Conservation (phyloP, 352 stramenopile genomes). For the Blastocystis sp. region DNA sequence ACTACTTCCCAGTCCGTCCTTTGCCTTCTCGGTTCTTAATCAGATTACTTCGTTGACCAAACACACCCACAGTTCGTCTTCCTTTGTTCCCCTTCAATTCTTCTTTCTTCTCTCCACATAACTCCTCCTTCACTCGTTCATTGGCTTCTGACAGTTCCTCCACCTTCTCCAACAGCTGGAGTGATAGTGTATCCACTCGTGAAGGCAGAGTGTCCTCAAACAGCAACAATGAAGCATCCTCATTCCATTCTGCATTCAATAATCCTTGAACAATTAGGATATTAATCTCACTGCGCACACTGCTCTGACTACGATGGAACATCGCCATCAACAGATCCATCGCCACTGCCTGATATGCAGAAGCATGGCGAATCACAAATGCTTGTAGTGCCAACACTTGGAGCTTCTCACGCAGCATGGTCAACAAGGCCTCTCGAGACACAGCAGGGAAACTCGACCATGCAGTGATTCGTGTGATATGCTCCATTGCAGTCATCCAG, state of each 20-base stretch:
- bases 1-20: no score
- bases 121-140: slow-evolving; percentile 17
- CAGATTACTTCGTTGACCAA: neutral
- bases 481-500: neutral
- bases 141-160: slow-evolving; percentile 41
- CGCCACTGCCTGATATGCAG: neutral
- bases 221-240: neutral
- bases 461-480: neutral
- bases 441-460: neutral
- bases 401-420: neutral
- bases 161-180: slow-evolving; percentile 56
- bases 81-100: no score
- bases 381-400: slow-evolving; percentile 11
- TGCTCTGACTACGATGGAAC: neutral
- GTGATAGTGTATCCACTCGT: neutral
- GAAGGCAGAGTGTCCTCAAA: neutral
- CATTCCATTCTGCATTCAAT: slow-evolving; percentile 17
- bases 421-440: neutral
- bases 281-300: slow-evolving; percentile 1
- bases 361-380: neutral
- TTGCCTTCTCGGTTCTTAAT: neutral
- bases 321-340: neutral
- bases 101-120: neutral
- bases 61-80: neutral
- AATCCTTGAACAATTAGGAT: slow-evolving; percentile 30